Conservation (phyloP, 768 basidiomycete genomes). For the Kwoniella mangroviensis region DNA sequence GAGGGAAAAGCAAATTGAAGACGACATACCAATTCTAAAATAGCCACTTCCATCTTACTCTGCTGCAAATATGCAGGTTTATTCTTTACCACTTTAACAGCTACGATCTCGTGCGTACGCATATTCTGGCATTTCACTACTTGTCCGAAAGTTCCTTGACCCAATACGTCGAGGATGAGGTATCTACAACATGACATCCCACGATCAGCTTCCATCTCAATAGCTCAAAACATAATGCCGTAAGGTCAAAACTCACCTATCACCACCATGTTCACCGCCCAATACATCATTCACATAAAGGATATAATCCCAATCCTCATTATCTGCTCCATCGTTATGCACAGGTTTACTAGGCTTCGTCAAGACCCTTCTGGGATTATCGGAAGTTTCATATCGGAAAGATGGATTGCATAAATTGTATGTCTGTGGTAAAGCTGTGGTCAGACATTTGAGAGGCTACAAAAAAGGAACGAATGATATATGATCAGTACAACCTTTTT, state of each 20-base stretch:
- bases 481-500: not conserved
- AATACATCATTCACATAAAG: slow-evolving; percentile 98
- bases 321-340: slow-evolving; percentile 97
- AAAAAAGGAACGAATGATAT: not conserved
- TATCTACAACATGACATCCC: slow-evolving; percentile 65
- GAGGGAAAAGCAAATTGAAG: not conserved
- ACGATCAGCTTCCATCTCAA: slow-evolving; percentile 23
- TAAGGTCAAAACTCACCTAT: slow-evolving; percentile 72
- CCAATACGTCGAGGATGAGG: slow-evolving; percentile 94
- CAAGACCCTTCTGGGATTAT: slow-evolving; percentile 93
- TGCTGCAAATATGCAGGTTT: slow-evolving; percentile 99
- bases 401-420: slow-evolving; percentile 92
- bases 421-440: slow-evolving; percentile 84
- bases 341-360: slow-evolving; percentile 96
- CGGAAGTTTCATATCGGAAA: slow-evolving; percentile 91
- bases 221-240: not conserved
- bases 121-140: slow-evolving; percentile 99
- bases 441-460: slow-evolving; percentile 71
- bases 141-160: slow-evolving; percentile 98
- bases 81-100: slow-evolving; percentile 99
- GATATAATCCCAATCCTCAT: slow-evolving; percentile 99
- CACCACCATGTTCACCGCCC: slow-evolving; percentile 80
- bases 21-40: slow-evolving; percentile 84
- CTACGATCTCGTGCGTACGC: slow-evolving; percentile 97
- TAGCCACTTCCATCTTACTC: slow-evolving; percentile 99